Percentiles rank a stretch among this genome's conserved stretches.
Evolutionary conservation across 139 green algal genomes (phyloP).

Genomic region (Dunaliella primolecta): DNA sequence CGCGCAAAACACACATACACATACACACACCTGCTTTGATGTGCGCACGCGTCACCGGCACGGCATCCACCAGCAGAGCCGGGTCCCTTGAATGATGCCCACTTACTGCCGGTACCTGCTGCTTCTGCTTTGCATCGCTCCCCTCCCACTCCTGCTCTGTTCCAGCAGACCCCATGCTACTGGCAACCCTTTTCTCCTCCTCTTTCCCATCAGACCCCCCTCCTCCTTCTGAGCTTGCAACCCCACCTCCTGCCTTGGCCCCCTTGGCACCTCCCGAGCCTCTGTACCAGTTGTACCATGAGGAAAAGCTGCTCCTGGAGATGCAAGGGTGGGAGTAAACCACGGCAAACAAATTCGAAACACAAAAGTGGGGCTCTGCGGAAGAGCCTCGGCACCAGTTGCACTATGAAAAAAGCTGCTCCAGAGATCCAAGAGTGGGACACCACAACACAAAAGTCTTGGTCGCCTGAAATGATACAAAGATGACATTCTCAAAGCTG

Average conservation of each 20-base stretch:
- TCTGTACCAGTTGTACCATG: neutral
- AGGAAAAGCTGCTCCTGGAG: neutral
- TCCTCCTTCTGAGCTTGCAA: neutral
- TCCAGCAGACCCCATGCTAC: neutral
- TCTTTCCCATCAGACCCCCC: neutral
- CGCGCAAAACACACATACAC: too few relatives aligned
- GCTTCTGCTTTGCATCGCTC: neutral
- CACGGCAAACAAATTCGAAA: too few relatives aligned
- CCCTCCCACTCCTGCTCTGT: neutral
- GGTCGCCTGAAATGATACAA: too few relatives aligned
- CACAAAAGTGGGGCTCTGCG: too few relatives aligned
- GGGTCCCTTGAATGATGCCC: neutral
- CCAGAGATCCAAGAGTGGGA: too few relatives aligned
- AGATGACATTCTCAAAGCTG: too few relatives aligned
- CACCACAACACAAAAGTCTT: too few relatives aligned
- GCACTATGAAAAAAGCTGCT: too few relatives aligned
- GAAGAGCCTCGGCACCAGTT: too few relatives aligned
- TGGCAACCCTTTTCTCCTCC: neutral
- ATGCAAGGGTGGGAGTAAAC: too few relatives aligned
- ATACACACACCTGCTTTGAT: constrained; percentile 10
- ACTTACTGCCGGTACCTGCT: neutral
- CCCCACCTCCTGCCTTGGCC: too few relatives aligned
- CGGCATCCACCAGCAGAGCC: constrained; percentile 37
- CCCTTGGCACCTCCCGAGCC: neutral
- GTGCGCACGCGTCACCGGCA: constrained; percentile 41